phyloP scores from a whole-genome alignment of 2,329 filamentous ascomycete genomes.

The Penicillium sp. region DNA sequence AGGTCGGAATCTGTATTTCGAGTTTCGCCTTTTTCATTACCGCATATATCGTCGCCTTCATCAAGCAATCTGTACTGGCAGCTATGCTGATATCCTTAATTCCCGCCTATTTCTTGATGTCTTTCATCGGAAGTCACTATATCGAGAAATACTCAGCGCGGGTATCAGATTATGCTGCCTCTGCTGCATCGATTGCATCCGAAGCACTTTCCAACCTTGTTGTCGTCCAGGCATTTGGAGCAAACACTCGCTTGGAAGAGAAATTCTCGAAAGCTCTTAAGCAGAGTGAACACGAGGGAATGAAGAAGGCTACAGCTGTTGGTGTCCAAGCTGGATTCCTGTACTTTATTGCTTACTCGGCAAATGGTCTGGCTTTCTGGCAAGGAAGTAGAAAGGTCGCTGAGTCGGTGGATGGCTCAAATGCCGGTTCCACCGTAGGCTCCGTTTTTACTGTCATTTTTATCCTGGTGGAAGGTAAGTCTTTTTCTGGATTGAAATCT shows the following conservation, averaged over 20 bases:
- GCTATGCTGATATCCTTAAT: slow-evolving; percentile 67
- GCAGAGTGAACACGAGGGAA: slow-evolving; percentile 55
- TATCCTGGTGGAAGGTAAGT: slow-evolving; percentile 42
- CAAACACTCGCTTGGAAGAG: slow-evolving; percentile 61
- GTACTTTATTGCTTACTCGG: slow-evolving; percentile 70
- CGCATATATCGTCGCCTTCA: slow-evolving; percentile 69
- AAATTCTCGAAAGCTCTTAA: slow-evolving; percentile 61
- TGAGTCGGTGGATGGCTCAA: slow-evolving; percentile 26
- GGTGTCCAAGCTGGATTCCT: slow-evolving; percentile 64
- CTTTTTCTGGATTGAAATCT: too few relatives aligned
- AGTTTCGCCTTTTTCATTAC: slow-evolving; percentile 69
- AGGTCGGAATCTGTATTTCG: slow-evolving; percentile 68
- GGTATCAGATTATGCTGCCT: slow-evolving; percentile 59
- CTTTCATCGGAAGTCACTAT: slow-evolving; percentile 59
- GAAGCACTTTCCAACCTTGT: slow-evolving; percentile 64
- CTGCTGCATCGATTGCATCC: slow-evolving; percentile 65
- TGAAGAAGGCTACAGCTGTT: slow-evolving; percentile 62
- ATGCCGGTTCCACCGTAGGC: slow-evolving; percentile 35
- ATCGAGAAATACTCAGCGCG: slow-evolving; percentile 54
- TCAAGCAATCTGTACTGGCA: slow-evolving; percentile 65
- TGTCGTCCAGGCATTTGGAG: slow-evolving; percentile 68
- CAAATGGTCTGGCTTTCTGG: slow-evolving; percentile 71
- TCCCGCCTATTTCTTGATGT: slow-evolving; percentile 66
- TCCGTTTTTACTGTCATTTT: slow-evolving; percentile 45
- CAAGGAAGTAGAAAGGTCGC: slow-evolving; percentile 64